A percentile compares a stretch with the other conserved stretches of the same genome.
phyloP scores from a whole-genome alignment of 2,329 filamentous ascomycete species.

The Orbilia quercus region DNA sequence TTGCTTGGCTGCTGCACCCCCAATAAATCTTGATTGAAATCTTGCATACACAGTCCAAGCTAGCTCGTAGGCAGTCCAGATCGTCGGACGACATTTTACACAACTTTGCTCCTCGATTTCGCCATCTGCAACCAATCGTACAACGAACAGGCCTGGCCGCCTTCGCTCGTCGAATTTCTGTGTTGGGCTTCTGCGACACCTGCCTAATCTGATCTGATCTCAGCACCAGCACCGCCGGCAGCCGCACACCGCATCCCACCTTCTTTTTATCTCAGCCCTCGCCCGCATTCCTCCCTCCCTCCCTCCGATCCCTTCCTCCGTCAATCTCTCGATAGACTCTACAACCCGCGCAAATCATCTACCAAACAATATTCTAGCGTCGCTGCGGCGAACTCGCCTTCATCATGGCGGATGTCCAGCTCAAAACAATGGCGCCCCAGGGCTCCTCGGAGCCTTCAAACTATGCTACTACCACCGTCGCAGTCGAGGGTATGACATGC shows the following conservation, averaged over 20 bases:
- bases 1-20: not conserved
- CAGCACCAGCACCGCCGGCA: not conserved
- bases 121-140: constrained; percentile 36
- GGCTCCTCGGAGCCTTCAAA: constrained; percentile 7
- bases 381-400: constrained; percentile 30
- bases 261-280: constrained; percentile 21
- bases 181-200: constrained; percentile 40
- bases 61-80: not conserved
- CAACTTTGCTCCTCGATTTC: constrained; percentile 40
- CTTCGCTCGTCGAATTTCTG: constrained; percentile 10
- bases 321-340: not conserved
- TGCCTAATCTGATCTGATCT: constrained; percentile 40
- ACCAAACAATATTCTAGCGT: not conserved
- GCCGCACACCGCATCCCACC: not conserved
- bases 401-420: constrained; percentile 45
- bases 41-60: constrained; percentile 11
- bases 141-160: constrained; percentile 28
- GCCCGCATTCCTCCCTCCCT: constrained; percentile 29
- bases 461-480: constrained; percentile 79
- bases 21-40: constrained; percentile 22
- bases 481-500: constrained; percentile 95
- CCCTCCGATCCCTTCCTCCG: constrained; percentile 6
- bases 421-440: constrained; percentile 53
- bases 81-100: constrained; percentile 19
- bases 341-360: not conserved